A percentile compares a stretch with the other conserved stretches of the same genome.
Conservation (phyloP, 495 filamentous ascomycete species). For the Bombardia bombarda region DNA sequence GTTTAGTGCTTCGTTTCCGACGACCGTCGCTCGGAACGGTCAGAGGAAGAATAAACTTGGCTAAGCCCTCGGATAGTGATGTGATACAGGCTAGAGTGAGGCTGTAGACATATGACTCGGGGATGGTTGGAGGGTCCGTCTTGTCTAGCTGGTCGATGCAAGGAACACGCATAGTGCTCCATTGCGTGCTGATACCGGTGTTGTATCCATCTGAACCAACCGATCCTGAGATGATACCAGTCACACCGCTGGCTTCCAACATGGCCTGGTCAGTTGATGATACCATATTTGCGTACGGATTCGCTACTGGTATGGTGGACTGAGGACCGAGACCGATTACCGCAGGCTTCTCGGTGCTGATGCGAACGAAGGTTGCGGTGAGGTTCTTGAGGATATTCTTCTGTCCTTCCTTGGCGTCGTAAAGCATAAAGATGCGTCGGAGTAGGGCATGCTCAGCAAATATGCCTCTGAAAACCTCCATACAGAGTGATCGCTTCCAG, state of each 20-base stretch:
- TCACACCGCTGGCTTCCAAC: conserved; percentile 77
- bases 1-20: conserved; percentile 39
- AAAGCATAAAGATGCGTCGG: conserved; percentile 71
- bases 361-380: conserved; percentile 72
- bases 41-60: conserved; percentile 84
- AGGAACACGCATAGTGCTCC: conserved; percentile 80
- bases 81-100: conserved; percentile 83
- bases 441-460: conserved; percentile 73
- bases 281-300: conserved; percentile 28
- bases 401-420: conserved; percentile 63
- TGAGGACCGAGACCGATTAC: conserved; percentile 83
- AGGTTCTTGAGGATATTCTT: conserved; percentile 74
- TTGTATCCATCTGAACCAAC: conserved; percentile 57
- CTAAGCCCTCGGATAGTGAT: conserved; percentile 80
- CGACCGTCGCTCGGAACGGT: conserved; percentile 61
- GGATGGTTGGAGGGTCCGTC: conserved; percentile 68
- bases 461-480: conserved; percentile 82
- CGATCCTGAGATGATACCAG: conserved; percentile 75
- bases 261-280: conserved; percentile 67
- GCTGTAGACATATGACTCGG: conserved; percentile 90
- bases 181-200: conserved; percentile 76
- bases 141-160: conserved; percentile 96
- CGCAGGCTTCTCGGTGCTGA: conserved; percentile 82
- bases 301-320: conserved; percentile 62
- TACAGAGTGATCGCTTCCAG: conserved; percentile 84